phyloP scores from a whole-genome alignment of 352 stramenopile species.

The Phytophthora niederhauseri region DNA sequence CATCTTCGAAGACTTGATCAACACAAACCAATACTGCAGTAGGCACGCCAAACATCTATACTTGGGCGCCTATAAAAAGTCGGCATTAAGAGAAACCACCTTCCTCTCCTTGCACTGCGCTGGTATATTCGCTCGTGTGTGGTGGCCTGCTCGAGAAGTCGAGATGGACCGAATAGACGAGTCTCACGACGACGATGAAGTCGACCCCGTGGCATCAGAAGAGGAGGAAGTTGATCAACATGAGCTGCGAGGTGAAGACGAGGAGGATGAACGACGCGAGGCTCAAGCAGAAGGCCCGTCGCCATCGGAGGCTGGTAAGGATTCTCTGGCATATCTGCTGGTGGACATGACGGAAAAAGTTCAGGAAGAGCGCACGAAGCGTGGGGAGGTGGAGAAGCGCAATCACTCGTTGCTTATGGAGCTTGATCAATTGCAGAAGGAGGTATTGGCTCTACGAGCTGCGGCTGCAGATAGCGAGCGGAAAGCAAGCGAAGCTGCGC shows the following conservation, averaged over 20 bases:
- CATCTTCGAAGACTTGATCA: slow-evolving; percentile 8
- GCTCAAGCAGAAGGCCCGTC: not conserved
- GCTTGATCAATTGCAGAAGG: slow-evolving; percentile 69
- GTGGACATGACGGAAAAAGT: slow-evolving; percentile 72
- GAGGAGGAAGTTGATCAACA: slow-evolving; percentile 17
- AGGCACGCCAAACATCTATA: not conserved
- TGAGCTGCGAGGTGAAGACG: slow-evolving; percentile 17
- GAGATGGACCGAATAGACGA: slow-evolving; percentile 19
- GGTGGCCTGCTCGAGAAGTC: not conserved
- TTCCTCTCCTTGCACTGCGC: not conserved
- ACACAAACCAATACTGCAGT: not conserved
- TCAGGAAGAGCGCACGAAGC: slow-evolving; percentile 56
- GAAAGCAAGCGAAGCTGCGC: not conserved
- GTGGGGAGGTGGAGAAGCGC: slow-evolving; percentile 60
- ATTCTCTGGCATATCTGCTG: slow-evolving; percentile 57
- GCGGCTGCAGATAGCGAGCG: slow-evolving; percentile 25
- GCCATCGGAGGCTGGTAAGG: slow-evolving; percentile 11
- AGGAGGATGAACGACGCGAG: slow-evolving; percentile 11
- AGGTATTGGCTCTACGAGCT: slow-evolving; percentile 62
- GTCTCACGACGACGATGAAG: slow-evolving; percentile 13
- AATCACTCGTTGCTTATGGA: slow-evolving; percentile 74
- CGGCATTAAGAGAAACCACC: not conserved
- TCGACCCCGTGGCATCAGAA: slow-evolving; percentile 3
- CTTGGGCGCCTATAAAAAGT: not conserved
- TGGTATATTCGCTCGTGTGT: not conserved